Evolutionary conservation across 495 filamentous ascomycete genomes (phyloP).

Genomic region (Eremomyces bilateralis): DNA sequence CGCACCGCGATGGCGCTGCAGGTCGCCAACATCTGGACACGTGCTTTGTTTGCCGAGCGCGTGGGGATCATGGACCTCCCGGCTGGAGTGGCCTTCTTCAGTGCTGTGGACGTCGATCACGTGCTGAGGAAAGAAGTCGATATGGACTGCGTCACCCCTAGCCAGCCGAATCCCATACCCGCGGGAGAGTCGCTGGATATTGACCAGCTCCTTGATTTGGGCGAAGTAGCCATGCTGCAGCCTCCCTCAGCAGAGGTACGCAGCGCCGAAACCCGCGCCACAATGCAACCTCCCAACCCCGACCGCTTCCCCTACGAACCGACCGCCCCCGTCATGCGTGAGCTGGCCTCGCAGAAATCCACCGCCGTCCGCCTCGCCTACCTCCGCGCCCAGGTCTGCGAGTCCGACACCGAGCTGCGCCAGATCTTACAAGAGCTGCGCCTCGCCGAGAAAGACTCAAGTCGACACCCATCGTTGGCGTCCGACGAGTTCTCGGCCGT

Average conservation of each 20-base stretch:
- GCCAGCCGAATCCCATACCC: constrained; percentile 54
- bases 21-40: constrained; percentile 86
- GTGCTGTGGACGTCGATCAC: constrained; percentile 79
- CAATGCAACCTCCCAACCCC: constrained; percentile 27
- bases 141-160: constrained; percentile 90
- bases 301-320: constrained; percentile 41
- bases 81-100: constrained; percentile 86
- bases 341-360: constrained; percentile 28
- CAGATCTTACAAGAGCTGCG: constrained; percentile 51
- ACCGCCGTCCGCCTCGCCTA: constrained; percentile 30
- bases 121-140: constrained; percentile 93
- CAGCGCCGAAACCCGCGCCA: constrained; percentile 29
- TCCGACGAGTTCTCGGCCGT: too few species aligned
- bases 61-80: constrained; percentile 90
- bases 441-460: too few species aligned
- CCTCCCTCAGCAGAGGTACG: too few species aligned
- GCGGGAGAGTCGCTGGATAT: constrained; percentile 79
- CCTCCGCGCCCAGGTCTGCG: constrained; percentile 66
- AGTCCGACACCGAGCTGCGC: constrained; percentile 47
- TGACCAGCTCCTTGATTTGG: constrained; percentile 44
- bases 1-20: constrained; percentile 77
- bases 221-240: constrained; percentile 39
- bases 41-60: constrained; percentile 91
- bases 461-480: too few species aligned
- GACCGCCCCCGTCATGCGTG: constrained; percentile 59